These are phyloP conservation scores for Albizia julibrissin DNA, from an alignment of 306 rosid genomes.

Conservation along the genomic window DNA sequence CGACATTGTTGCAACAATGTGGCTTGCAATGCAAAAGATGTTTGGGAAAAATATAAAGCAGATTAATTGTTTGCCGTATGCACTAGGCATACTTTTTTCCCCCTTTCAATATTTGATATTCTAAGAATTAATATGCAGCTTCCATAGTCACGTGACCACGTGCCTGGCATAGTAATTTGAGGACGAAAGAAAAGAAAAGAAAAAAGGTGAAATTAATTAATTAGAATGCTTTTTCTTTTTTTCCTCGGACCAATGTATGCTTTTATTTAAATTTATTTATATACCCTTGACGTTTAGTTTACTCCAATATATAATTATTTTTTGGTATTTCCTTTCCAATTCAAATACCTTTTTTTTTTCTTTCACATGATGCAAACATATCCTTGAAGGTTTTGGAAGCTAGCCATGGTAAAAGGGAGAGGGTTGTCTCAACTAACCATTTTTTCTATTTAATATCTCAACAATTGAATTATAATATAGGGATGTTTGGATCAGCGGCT, in stretches of 20 bases:
- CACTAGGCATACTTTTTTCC: background rate
- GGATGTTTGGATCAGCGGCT: too few species aligned
- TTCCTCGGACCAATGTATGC: background rate
- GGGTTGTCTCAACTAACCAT: too few species aligned
- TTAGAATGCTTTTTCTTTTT: background rate
- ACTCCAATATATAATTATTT: background rate
- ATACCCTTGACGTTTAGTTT: background rate
- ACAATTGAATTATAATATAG: too few species aligned
- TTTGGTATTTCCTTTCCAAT: too few species aligned
- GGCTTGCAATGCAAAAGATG: background rate
- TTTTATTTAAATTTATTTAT: background rate
- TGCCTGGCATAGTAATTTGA: background rate
- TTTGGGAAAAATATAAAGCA: background rate
- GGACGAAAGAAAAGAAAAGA: background rate
- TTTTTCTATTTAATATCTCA: too few species aligned
- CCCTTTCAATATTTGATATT: background rate
- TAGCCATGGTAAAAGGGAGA: too few species aligned
- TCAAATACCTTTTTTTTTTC: too few species aligned
- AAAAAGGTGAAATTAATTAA: background rate
- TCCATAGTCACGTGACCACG: conserved; percentile 3
- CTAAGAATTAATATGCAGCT: background rate
- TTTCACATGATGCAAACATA: too few species aligned
- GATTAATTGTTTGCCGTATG: conserved; percentile 13
- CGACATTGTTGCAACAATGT: too few species aligned
- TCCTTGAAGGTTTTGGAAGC: too few species aligned